These are phyloP conservation scores for Fusarium duplospermum DNA, from an alignment of 2,329 filamentous ascomycete species.

Conservation along the genomic window DNA sequence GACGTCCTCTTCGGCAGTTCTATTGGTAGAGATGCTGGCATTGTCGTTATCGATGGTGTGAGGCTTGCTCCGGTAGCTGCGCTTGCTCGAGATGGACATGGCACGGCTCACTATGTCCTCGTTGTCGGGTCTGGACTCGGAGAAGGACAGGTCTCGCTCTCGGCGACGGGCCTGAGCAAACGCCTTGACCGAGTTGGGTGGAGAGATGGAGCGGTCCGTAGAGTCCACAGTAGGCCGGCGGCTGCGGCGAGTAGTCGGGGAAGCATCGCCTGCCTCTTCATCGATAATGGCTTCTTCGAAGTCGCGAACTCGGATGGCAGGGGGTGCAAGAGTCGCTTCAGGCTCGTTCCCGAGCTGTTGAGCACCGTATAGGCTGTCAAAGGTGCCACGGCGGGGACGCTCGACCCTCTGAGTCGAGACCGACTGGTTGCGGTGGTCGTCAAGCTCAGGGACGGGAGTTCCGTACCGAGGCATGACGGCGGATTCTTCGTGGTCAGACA, in stretches of 20 bases:
- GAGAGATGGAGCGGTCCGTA: conserved; percentile 77
- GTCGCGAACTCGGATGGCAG: conserved; percentile 72
- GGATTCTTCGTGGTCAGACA: conserved; percentile 76
- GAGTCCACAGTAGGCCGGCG: conserved; percentile 70
- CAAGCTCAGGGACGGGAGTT: conserved; percentile 82
- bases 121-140: conserved; percentile 57
- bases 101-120: conserved; percentile 73
- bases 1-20: conserved; percentile 85
- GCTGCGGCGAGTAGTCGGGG: conserved; percentile 57
- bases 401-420: conserved; percentile 70
- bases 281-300: conserved; percentile 84
- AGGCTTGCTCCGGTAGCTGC: conserved; percentile 67
- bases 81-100: conserved; percentile 75
- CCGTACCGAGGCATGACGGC: conserved; percentile 73
- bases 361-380: conserved; percentile 74
- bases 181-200: conserved; percentile 96
- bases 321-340: conserved; percentile 36
- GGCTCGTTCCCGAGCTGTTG: conserved; percentile 58
- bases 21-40: conserved; percentile 71
- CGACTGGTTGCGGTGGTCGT: conserved; percentile 84
- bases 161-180: conserved; percentile 92
- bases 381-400: conserved; percentile 75
- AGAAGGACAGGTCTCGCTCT: conserved; percentile 75
- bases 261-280: conserved; percentile 74
- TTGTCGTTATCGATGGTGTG: conserved; percentile 71